Base-by-base conservation (phyloP, 192 early-diverging fungal species). In the Mortierella antarctica region DNA sequence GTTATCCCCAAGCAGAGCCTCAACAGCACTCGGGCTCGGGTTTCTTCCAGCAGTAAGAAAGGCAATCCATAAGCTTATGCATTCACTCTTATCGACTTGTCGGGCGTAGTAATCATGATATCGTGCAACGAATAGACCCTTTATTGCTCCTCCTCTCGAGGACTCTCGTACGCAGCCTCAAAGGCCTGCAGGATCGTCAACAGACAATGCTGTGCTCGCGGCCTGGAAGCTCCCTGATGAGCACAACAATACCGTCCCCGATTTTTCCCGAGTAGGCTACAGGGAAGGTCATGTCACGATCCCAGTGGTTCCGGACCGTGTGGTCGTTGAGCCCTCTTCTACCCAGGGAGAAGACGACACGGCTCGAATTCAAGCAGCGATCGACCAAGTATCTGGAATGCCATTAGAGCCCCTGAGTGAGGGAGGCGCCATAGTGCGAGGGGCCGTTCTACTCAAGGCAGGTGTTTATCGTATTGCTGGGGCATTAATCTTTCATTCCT, bases 191-290 rank as follows among this genome's bases (percentile, higher is more conserved):
- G 31, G 1, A 31, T 1, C 31, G 31, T 31, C 3, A 31, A 31
- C 31, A 31, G 31, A 31, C 31, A 31, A 31, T 31, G 31, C 1
- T 31, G 31, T 31, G 31, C 31, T 31, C 31, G 3, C 1, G 3
- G 31, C 31, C 31, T 31, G 1, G 31, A 31, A 58, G 46, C 3
- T 72, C 11, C 77, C 77, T 17, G 77, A 80, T n/a, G 1, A 10
- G 7, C 10, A 20, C 11, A 48, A 48, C 18, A 80, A 80, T 63
- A 80, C 70, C 6, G 18, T 80, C 6, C 77, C 77, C 14, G 64
- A 80, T 50, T 80, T 80, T 45, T 80, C 77, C 1, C 60, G 77
- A 17, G 77, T 80, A 9, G 77, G 77, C 4, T 80, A 80, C 42
- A 71, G 77, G 52, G 77, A 80, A 44, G 77, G 77, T 1, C 65